Evolutionary conservation across 164 flowering plant species (phyloP).

Genomic region (Kalanchoe fedtschenkoi): DNA sequence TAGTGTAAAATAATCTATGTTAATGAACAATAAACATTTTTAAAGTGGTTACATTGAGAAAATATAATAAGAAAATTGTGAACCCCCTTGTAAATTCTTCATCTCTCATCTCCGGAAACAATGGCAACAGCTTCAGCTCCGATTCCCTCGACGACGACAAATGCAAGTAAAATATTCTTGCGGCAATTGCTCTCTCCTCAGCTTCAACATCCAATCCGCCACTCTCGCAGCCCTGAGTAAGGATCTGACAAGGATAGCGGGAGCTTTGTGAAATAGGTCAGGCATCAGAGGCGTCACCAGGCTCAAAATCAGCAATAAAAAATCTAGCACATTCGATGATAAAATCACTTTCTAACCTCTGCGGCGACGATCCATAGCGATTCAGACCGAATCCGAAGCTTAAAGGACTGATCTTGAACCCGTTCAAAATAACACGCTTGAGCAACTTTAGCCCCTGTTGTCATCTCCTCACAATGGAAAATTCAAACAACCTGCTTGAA

Average conservation of each 20-base stretch:
- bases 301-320: constrained; percentile 1
- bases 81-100: no score
- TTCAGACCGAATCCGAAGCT: not conserved
- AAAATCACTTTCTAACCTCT: constrained; percentile 2
- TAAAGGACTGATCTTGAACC: constrained; percentile 7
- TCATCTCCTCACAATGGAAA: not conserved
- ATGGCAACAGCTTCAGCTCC: constrained; percentile 3
- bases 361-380: not conserved
- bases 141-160: not conserved
- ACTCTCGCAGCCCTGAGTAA: not conserved
- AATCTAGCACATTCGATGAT: constrained; percentile 8
- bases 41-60: no score
- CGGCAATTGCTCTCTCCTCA: constrained; percentile 7
- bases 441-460: constrained; percentile 6
- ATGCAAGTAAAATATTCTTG: constrained; percentile 4
- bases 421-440: not conserved
- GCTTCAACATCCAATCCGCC: constrained; percentile 1
- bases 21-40: no score
- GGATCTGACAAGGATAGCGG: not conserved
- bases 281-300: constrained; percentile 5
- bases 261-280: not conserved
- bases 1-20: no score
- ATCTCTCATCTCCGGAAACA: no score
- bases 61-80: no score
- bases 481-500: constrained; percentile 6